Evolutionary conservation across 495 filamentous ascomycete species (phyloP).

Genomic region (Chaetomium fimeti): DNA sequence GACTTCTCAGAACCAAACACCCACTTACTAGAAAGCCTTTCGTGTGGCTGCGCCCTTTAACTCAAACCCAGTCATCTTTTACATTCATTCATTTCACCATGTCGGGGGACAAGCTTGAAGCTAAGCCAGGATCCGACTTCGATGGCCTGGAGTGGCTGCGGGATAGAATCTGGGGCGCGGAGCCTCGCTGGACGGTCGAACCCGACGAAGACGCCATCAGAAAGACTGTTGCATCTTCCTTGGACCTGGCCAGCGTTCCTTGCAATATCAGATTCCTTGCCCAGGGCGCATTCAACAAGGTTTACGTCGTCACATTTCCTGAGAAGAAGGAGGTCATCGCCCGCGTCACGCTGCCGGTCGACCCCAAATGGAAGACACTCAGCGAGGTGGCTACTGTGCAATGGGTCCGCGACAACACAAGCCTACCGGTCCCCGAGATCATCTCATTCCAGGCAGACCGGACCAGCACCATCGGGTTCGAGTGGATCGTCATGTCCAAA

Average conservation of each 20-base stretch:
- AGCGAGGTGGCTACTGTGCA: conserved; percentile 52
- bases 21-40: neutral
- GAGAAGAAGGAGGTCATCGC: conserved; percentile 17
- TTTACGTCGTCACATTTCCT: conserved; percentile 7
- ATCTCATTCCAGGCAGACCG: conserved; percentile 41
- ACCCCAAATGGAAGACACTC: conserved; percentile 46
- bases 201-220: conserved; percentile 11
- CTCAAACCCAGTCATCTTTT: neutral
- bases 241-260: conserved; percentile 3
- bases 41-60: neutral
- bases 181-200: conserved; percentile 15
- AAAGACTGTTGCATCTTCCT: neutral
- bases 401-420: conserved; percentile 43
- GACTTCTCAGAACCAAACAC: neutral
- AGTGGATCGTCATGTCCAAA: conserved; percentile 30
- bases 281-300: conserved; percentile 18
- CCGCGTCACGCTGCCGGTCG: conserved; percentile 47
- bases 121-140: conserved; percentile 2
- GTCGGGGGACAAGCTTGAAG: neutral
- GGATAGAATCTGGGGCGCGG: conserved; percentile 6
- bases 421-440: conserved; percentile 47
- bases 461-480: conserved; percentile 42
- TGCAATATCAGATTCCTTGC: conserved; percentile 14
- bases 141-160: conserved; percentile 11
- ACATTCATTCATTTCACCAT: conserved; percentile 2